These are phyloP conservation scores for Persicaria maculosa DNA, from an alignment of 148 eudicot genomes.

Conservation along the genomic window DNA sequence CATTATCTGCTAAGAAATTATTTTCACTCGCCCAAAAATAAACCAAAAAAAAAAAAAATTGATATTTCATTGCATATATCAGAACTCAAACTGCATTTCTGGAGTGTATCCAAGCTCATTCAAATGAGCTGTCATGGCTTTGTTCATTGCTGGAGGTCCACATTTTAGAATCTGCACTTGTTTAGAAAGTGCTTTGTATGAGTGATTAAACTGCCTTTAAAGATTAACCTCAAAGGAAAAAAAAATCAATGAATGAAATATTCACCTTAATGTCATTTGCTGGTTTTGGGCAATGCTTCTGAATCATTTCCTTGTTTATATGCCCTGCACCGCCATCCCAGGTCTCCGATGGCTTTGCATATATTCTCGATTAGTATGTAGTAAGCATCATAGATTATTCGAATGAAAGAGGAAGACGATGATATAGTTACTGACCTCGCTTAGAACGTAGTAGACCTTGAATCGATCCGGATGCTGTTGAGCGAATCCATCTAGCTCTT, in stretches of 20 bases:
- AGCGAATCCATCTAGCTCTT: conserved; percentile 29
- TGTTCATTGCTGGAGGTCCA: conserved; percentile 34
- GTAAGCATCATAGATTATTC: neutral
- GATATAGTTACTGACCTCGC: conserved; percentile 17
- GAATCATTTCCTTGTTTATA: conserved; percentile 30
- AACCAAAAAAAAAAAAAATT: neutral
- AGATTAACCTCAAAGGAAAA: neutral
- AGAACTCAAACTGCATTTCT: conserved; percentile 32
- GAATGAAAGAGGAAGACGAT: neutral
- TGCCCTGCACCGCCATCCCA: conserved; percentile 31
- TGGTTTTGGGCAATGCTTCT: conserved; percentile 28
- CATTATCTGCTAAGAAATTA: too few species aligned
- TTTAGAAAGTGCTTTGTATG: neutral
- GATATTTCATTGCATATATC: neutral
- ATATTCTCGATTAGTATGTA: neutral
- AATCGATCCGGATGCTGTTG: conserved; percentile 18
- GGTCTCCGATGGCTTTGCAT: conserved; percentile 15
- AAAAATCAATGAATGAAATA: neutral
- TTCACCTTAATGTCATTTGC: conserved; percentile 21
- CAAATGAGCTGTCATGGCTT: conserved; percentile 29
- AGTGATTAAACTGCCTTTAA: neutral
- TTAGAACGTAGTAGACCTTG: conserved; percentile 33
- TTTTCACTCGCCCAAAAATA: too few species aligned
- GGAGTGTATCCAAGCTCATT: conserved; percentile 27
- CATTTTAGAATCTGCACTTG: conserved; percentile 31